phyloP scores from a whole-genome alignment of 495 filamentous ascomycete species.

The Penicillium nucicola region DNA sequence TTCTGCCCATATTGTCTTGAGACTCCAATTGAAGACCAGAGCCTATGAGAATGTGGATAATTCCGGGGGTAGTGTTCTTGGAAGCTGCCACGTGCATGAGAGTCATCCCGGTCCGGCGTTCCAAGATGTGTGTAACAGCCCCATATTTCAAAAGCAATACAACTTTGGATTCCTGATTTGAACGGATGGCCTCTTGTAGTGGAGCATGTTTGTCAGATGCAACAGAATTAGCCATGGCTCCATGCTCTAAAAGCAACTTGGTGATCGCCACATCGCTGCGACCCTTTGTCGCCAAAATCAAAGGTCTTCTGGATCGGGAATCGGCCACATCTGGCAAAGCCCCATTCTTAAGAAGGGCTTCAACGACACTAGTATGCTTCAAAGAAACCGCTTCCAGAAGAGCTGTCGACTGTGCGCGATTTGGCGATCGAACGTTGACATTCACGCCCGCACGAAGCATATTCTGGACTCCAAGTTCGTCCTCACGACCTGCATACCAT shows the following conservation, averaged over 20 bases:
- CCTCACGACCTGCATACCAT: slow-evolving; percentile 3
- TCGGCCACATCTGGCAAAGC: slow-evolving; percentile 1
- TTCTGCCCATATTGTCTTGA: background rate
- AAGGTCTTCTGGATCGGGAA: slow-evolving; percentile 1
- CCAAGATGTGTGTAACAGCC: background rate
- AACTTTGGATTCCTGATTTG: slow-evolving; percentile 4
- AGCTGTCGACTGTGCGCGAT: background rate
- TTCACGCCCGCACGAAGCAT: slow-evolving; percentile 8
- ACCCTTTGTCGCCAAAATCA: background rate
- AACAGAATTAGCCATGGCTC: background rate
- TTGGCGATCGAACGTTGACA: slow-evolving; percentile 3
- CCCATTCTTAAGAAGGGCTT: slow-evolving; percentile 4
- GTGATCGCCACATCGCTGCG: slow-evolving; percentile 2
- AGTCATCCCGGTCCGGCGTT: background rate
- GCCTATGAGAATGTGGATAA: slow-evolving; percentile 1
- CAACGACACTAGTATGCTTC: background rate
- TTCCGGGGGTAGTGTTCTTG: background rate
- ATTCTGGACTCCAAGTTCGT: background rate
- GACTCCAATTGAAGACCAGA: slow-evolving; percentile 1
- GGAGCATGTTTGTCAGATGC: slow-evolving; percentile 1
- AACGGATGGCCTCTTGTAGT: background rate
- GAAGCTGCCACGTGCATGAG: slow-evolving; percentile 3
- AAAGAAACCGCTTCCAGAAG: background rate
- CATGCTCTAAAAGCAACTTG: slow-evolving; percentile 4
- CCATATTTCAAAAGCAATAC: slow-evolving; percentile 2